A percentile compares a stretch with the other conserved stretches of the same genome.
Conservation (phyloP, 352 stramenopile genomes). For the Globisporangium alternatum region DNA sequence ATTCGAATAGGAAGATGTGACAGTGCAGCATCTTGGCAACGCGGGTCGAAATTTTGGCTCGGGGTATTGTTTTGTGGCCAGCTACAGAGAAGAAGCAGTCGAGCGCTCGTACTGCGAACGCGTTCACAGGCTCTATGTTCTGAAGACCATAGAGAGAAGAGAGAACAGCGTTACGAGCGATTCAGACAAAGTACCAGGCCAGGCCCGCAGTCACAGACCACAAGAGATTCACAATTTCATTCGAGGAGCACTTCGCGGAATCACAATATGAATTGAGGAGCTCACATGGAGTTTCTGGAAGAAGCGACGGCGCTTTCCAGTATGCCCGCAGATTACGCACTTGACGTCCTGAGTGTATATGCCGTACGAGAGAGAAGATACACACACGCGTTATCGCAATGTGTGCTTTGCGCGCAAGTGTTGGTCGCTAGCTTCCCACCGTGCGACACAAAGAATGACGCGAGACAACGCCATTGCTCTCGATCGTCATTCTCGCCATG, state of each 20-base stretch:
- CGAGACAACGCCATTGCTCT: too few species aligned
- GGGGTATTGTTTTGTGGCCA: conserved; percentile 19
- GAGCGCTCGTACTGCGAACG: conserved; percentile 50
- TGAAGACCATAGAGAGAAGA: conserved; percentile 8
- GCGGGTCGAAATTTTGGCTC: conserved; percentile 28
- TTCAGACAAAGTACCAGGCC: neutral
- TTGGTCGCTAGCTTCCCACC: neutral
- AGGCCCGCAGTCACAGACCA: neutral
- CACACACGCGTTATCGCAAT: neutral
- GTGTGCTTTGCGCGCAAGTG: neutral
- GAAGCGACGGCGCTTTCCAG: conserved; percentile 48
- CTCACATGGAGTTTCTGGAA: conserved; percentile 55
- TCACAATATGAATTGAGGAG: too few species aligned
- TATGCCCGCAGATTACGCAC: conserved; percentile 63
- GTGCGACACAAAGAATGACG: too few species aligned
- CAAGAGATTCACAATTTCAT: neutral
- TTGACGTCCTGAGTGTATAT: conserved; percentile 35
- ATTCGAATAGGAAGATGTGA: conserved; percentile 42
- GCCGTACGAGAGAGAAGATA: neutral
- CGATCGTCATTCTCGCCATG: too few species aligned
- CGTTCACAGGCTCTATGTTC: conserved; percentile 33
- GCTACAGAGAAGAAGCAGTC: conserved; percentile 33
- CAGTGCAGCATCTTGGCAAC: conserved; percentile 51
- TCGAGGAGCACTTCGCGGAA: too few species aligned
- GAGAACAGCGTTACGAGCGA: neutral